These are phyloP conservation scores for Epichloe sp. DNA, from an alignment of 2,329 filamentous ascomycete species.

Conservation along the genomic window DNA sequence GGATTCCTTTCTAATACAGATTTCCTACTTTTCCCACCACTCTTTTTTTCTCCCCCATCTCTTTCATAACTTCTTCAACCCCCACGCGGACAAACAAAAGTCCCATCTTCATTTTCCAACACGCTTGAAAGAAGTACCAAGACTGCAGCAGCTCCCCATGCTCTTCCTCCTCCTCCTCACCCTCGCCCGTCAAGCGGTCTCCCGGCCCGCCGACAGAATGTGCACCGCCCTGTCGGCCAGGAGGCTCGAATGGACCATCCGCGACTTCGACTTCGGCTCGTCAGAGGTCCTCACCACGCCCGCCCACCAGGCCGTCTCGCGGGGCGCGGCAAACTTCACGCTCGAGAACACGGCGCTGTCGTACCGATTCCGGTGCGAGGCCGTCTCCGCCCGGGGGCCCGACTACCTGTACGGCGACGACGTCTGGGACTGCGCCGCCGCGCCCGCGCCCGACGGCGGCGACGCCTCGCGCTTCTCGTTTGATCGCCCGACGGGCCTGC, in stretches of 20 bases:
- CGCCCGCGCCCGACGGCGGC: not conserved
- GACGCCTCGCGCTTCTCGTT: not conserved
- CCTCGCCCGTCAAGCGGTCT: not conserved
- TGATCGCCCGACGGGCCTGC: not conserved
- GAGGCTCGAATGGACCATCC: not conserved
- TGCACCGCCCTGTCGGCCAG: not conserved
- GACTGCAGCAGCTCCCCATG: too few species aligned
- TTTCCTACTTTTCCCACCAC: too few species aligned
- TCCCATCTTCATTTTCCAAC: too few species aligned
- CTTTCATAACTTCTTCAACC: too few species aligned
- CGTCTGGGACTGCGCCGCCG: not conserved
- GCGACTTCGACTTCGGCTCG: not conserved
- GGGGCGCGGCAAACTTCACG: not conserved
- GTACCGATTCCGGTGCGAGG: not conserved
- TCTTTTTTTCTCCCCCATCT: too few species aligned
- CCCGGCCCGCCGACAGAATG: not conserved
- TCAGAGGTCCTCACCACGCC: not conserved
- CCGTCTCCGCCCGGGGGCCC: not conserved
- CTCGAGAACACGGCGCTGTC: constrained; percentile 1
- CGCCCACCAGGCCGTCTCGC: not conserved
- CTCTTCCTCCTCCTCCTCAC: not conserved
- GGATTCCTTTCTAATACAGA: too few species aligned
- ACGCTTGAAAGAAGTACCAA: not conserved
- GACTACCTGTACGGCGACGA: not conserved
- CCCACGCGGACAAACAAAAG: too few species aligned